phyloP scores from a whole-genome alignment of 768 basidiomycete genomes.

The Collybia nuda region DNA sequence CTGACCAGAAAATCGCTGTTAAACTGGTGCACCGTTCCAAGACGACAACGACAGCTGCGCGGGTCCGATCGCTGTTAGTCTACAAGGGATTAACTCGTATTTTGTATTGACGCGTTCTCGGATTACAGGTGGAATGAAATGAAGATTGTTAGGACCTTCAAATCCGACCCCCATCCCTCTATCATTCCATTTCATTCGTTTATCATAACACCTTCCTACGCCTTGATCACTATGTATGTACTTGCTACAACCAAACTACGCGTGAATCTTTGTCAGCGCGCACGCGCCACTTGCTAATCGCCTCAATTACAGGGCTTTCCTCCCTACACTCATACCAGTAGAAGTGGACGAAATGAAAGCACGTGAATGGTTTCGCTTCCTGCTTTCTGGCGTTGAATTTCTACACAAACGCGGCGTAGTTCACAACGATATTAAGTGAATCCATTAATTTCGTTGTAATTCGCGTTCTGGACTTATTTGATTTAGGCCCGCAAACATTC shows the following conservation, averaged over 20 bases:
- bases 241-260: constrained; percentile 8
- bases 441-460: constrained; percentile 8
- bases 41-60: constrained; percentile 81
- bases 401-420: constrained; percentile 83
- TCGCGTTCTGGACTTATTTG: neutral
- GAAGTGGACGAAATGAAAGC: constrained; percentile 81
- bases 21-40: constrained; percentile 92
- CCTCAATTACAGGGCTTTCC: constrained; percentile 71
- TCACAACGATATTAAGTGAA: constrained; percentile 94
- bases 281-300: constrained; percentile 10
- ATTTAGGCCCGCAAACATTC: constrained; percentile 86
- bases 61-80: constrained; percentile 83
- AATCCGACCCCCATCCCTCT: constrained; percentile 84
- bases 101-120: constrained; percentile 2
- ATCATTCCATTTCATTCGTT: constrained; percentile 94
- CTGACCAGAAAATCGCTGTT: constrained; percentile 72
- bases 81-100: neutral
- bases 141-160: constrained; percentile 89
- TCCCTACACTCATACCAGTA: constrained; percentile 85
- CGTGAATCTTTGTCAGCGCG: constrained; percentile 8
- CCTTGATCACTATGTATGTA: constrained; percentile 88
- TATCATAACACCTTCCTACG: constrained; percentile 89
- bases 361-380: constrained; percentile 76
- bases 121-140: constrained; percentile 88
- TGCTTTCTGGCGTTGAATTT: constrained; percentile 82